Base-by-base conservation (phyloP, 257 asterid species). In the Nicotiana otophora region DNA sequence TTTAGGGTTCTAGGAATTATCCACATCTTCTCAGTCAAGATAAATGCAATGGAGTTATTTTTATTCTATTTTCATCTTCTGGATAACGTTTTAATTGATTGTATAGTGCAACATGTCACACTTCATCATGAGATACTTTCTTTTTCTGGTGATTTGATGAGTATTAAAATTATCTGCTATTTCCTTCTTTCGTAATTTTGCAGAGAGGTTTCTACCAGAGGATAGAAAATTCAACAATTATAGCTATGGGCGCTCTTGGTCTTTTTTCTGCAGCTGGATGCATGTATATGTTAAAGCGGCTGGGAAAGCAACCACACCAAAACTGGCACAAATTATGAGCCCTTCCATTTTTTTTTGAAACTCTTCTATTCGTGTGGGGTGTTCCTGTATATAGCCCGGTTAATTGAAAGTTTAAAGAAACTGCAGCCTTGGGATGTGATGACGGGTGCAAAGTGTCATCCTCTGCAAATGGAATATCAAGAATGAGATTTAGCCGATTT, bases 271-370 rank as follows among this genome's bases (percentile, higher is more conserved):
- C 96, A 28, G 97, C 95, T 77, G 89, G 91, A 67, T 92, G 97
- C 90, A 92, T 95, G 97, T 84, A 89, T 88, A 80, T 89, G 84
- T 86, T 95, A 82, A 92, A 85, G 82, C 93, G 85, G 63, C 87
- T 91, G 86, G 98, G 95, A 63, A 92, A 90, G 88, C 97, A 92
- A 79, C 94, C 88, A 84, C 92, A 90, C 86, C 96, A 89, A 81
- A 89, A 89, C 68, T 87, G 88, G 87, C 94, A 84, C 82, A 86
- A 84, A 87, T 87, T 88, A 87, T 94, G 90, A 90, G 81, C 6
- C 58, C 8, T 51, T 55, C 33, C 30, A n/a, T 46, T 12, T 19
- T 46, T 19, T 17, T 54, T 20, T 6, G 14, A 15, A 23, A 36
- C n/a, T 31, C 69, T 53, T 61, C 20, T 53, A 60, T 82, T 16